phyloP scores from a whole-genome alignment of 495 filamentous ascomycete genomes.

The Evernia prunastri region DNA sequence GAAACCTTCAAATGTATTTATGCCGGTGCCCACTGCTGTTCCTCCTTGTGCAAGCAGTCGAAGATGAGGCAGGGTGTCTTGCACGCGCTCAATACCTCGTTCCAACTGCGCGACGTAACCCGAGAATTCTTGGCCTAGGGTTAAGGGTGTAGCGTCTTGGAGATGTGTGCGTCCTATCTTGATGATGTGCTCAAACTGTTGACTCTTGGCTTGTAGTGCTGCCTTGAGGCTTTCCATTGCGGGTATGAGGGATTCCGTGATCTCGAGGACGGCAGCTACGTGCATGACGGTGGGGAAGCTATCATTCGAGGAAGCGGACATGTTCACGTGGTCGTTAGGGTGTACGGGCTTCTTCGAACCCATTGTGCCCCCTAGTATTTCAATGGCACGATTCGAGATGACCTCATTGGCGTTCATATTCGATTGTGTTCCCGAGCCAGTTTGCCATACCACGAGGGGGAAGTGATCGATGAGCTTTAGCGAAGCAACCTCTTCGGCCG shows the following conservation, averaged over 20 bases:
- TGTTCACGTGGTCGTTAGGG: slow-evolving; percentile 99
- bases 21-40: slow-evolving; percentile 92
- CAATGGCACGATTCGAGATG: slow-evolving; percentile 98
- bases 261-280: slow-evolving; percentile 91
- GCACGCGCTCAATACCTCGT: slow-evolving; percentile 79
- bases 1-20: slow-evolving; percentile 97
- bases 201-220: slow-evolving; percentile 81
- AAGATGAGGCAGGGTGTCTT: slow-evolving; percentile 75
- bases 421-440: slow-evolving; percentile 95
- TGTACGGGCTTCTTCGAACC: slow-evolving; percentile 97
- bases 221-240: slow-evolving; percentile 72
- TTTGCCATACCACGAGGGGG: slow-evolving; percentile 98
- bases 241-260: slow-evolving; percentile 79
- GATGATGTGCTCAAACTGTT: slow-evolving; percentile 85
- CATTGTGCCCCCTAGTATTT: slow-evolving; percentile 90
- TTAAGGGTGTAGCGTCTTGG: slow-evolving; percentile 94
- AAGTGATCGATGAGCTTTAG: slow-evolving; percentile 97
- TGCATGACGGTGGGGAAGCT: slow-evolving; percentile 99
- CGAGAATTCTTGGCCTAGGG: slow-evolving; percentile 95
- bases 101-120: slow-evolving; percentile 94
- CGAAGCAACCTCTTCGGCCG: slow-evolving; percentile 85
- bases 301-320: slow-evolving; percentile 97
- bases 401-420: slow-evolving; percentile 99
- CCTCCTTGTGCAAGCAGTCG: slow-evolving; percentile 89
- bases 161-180: slow-evolving; percentile 98